These are phyloP conservation scores for Tylopilus sp. DNA, from an alignment of 768 basidiomycete species.

Conservation along the genomic window DNA sequence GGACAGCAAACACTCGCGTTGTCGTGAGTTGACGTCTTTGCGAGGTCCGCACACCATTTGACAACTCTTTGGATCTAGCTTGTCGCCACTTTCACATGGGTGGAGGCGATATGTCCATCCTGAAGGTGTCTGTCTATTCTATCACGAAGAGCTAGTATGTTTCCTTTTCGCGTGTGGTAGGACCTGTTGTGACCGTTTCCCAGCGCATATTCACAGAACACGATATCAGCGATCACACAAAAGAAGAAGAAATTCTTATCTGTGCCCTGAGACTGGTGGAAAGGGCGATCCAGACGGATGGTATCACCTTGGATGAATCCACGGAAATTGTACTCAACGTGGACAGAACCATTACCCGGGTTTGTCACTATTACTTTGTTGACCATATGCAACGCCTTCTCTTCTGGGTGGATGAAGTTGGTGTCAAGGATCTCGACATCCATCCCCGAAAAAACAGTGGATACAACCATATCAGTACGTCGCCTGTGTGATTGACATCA, in stretches of 20 bases:
- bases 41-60: too few relatives aligned
- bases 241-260: neutral
- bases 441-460: constrained; percentile 5
- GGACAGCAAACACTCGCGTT: constrained; percentile 8
- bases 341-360: neutral
- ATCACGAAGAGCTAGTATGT: constrained; percentile 11
- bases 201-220: constrained; percentile 17
- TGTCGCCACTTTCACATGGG: neutral
- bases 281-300: too few relatives aligned
- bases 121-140: constrained; percentile 13
- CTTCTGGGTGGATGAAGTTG: constrained; percentile 12
- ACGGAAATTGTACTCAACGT: constrained; percentile 13
- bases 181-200: neutral
- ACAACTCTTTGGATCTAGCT: neutral
- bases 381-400: constrained; percentile 15
- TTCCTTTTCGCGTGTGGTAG: constrained; percentile 1
- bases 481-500: too few relatives aligned
- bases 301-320: constrained; percentile 6
- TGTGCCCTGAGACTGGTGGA: neutral
- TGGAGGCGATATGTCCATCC: constrained; percentile 14
- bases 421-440: neutral
- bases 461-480: constrained; percentile 15
- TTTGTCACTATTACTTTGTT: constrained; percentile 18
- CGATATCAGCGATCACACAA: neutral
- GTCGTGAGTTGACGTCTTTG: constrained; percentile 1